Evolutionary conservation across 2,329 filamentous ascomycete genomes (phyloP), one percentile per base, ranked within the genome.

Genomic region (Aspergillus sp.): DNA sequence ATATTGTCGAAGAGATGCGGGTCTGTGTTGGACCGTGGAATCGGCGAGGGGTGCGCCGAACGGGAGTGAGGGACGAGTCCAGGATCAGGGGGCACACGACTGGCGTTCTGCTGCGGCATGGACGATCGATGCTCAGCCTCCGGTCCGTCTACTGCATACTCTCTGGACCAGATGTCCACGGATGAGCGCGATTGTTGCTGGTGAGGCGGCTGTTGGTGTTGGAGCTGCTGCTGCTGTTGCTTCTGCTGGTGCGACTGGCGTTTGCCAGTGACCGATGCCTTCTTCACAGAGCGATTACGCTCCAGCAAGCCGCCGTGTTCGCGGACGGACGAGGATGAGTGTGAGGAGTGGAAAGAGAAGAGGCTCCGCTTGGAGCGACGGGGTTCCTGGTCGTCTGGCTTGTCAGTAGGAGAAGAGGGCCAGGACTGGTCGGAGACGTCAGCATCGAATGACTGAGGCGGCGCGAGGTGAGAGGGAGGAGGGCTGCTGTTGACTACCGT

Each of bases 1-100:
- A 64, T 56, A 22, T 64, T 63, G n/a, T 69, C 66, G 19, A 69
- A 57, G 23, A 68, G 47, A n/a, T 64, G 60, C 4, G 68, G 63
- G 48, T 75, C 71, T 63, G 72, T 72, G 57, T 64, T 71, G 57
- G 69, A 69, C 19, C 72, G 72, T 25, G 68, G 67, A 13, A 70
- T 61, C 13, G 64, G 60, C 3, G 64, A 63, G 3, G 57, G 59
- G 58, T 64, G 64, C 56, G 65, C 60, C 45, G 61, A 63, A 54
- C 59, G 56, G 51, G 66, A 50, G 25, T 57, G 54, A 56, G 66
- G 64, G 41, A 34, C 50, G 50, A 49, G 49, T 41, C 50, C 43
- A 23, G 67, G 58, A 31, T 66, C 63, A 48, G 61, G 64, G 22
- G 34, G 34, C 2, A 56, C 48, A 52, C 64, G 55, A 23, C 56